Conservation (phyloP, 306 rosid species). For the Fragaria vesca region DNA sequence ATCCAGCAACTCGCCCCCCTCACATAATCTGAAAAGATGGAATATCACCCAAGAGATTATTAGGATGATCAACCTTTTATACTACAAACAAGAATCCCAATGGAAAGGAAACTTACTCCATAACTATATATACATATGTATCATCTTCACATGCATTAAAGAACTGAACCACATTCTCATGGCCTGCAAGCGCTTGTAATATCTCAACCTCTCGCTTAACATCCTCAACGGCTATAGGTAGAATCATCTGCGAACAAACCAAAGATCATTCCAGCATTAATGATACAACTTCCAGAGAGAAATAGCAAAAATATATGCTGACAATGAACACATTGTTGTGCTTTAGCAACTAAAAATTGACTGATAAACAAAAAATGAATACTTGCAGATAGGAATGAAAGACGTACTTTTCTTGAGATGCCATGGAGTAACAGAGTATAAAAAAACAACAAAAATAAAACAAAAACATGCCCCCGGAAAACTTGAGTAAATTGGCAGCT, state of each 20-base stretch:
- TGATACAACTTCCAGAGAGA: constrained; percentile 12
- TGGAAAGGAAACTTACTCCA: constrained; percentile 73
- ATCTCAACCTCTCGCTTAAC: constrained; percentile 95
- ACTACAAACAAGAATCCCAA: background rate
- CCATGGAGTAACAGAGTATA: background rate
- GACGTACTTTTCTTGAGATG: background rate
- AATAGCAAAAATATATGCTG: background rate
- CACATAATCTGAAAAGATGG: constrained; percentile 69
- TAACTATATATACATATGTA: constrained; percentile 89
- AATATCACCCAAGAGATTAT: background rate
- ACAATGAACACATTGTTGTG: background rate
- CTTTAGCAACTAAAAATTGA: background rate
- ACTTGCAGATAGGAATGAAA: background rate
- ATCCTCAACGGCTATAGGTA: constrained; percentile 97
- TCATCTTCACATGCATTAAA: constrained; percentile 86
- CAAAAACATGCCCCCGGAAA: background rate
- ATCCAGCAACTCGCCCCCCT: constrained; percentile 96
- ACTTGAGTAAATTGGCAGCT: constrained; percentile 1
- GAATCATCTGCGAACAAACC: constrained; percentile 82
- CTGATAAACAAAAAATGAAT: background rate
- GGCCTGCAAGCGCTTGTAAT: constrained; percentile 85
- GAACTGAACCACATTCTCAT: constrained; percentile 93
- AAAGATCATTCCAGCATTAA: constrained; percentile 15
- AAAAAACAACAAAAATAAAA: background rate
- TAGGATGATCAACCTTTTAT: constrained; percentile 7